phyloP scores from a whole-genome alignment of 148 eudicot genomes.

The Spergularia marina region DNA sequence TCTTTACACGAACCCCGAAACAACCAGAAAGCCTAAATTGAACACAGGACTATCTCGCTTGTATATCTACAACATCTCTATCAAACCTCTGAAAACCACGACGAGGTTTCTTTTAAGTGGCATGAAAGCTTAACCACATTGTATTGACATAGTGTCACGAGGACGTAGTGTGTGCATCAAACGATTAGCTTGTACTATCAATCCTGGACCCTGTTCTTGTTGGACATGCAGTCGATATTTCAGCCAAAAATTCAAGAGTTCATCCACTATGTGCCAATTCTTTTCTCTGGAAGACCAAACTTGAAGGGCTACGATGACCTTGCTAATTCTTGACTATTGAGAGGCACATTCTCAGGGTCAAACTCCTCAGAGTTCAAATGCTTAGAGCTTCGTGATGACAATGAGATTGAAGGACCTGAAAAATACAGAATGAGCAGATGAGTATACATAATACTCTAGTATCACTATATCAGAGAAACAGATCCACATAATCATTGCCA shows the following conservation, averaged over 20 bases:
- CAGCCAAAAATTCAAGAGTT: background rate
- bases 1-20: constrained; percentile 12
- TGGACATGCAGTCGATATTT: background rate
- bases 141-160: background rate
- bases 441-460: background rate
- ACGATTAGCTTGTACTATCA: constrained; percentile 2
- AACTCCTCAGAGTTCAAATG: constrained; percentile 23
- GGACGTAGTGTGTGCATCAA: background rate
- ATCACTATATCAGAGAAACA: background rate
- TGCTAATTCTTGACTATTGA: constrained; percentile 30
- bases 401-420: constrained; percentile 27
- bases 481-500: background rate
- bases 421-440: background rate
- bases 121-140: constrained; percentile 10
- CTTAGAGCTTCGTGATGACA: constrained; percentile 31
- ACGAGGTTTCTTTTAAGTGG: background rate
- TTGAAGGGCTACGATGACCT: constrained; percentile 19
- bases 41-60: constrained; percentile 2
- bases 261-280: background rate
- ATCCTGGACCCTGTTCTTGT: constrained; percentile 1
- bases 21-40: background rate
- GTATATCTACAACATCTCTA: constrained; percentile 27
- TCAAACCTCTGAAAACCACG: constrained; percentile 6
- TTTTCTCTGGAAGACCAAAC: background rate
- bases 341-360: constrained; percentile 34